Evolutionary conservation across 495 filamentous ascomycete genomes (phyloP), one percentile per base, ranked within the genome.

Genomic region (Hyaloscypha variabilis): DNA sequence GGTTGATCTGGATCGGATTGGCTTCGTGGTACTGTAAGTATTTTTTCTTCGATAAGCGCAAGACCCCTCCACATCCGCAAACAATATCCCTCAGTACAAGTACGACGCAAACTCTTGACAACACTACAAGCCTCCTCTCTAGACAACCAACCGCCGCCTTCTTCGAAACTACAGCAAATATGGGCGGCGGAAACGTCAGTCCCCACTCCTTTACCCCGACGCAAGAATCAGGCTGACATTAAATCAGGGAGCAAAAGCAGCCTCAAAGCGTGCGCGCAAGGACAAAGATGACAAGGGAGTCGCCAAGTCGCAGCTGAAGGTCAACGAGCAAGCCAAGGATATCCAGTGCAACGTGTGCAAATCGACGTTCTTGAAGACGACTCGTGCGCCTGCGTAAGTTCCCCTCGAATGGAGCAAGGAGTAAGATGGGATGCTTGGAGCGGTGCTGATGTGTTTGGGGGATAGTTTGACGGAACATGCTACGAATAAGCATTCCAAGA

Each of bases 261-360:
- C 78, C 72, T 81, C 82, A 71, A 85, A 85, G 81, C 83, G 83
- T 64, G 83, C 82, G 68, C 81, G 83, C 70, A 82, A 84, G 64
- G 72, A 70, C 50, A 82, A 84, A 73, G 79, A 83, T 57, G 70
- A 68, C 14, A 59, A 59, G 34, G 57, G 57, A 34, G 73, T 68
- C 5, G 75, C 79, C 54, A 83, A 84, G 76, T 86, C 83, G 55
- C 83, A 86, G 74, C 75, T 86, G 52, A 86, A 85, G 72, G 69
- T 77, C 29, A 86, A 86, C 66, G 72, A 71, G 57, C 72, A 79
- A 67, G 83, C 83, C 46, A 84, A 78, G 79, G 79, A 79, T 68
- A 84, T 86, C 75, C 81, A 85, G 66, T 86, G 83, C 79, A 54
- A 75, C 49, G 77, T 76, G 62, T 86, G 83, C 82, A 85, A 80